phyloP scores from a whole-genome alignment of 1,284 basidiomycete species.

The Leccinum holopus region DNA sequence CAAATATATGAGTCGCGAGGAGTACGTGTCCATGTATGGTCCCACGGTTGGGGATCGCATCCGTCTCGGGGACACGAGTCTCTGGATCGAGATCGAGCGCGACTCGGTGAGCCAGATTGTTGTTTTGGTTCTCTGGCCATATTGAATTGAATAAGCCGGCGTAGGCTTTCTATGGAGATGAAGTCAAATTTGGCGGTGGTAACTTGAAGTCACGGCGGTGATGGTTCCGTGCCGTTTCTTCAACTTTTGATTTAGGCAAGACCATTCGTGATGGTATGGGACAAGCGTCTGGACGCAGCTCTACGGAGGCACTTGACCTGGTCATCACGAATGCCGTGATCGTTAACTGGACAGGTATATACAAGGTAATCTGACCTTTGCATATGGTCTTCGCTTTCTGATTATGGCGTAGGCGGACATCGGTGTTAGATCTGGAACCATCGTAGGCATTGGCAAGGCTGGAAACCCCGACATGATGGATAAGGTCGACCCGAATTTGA shows the following conservation, averaged over 20 bases:
- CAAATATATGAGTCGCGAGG: constrained; percentile 41
- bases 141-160: neutral
- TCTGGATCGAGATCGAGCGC: no score
- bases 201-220: constrained; percentile 4
- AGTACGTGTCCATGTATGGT: no score
- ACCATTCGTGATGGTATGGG: constrained; percentile 97
- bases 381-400: neutral
- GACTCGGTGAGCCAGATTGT: no score
- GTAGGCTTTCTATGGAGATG: constrained; percentile 86
- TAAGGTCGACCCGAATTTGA: constrained; percentile 69
- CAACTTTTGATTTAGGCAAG: constrained; percentile 57
- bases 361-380: constrained; percentile 60
- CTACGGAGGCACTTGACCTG: constrained; percentile 77
- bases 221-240: constrained; percentile 10
- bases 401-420: constrained; percentile 79
- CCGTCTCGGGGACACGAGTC: no score
- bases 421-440: constrained; percentile 84
- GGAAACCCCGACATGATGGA: constrained; percentile 97
- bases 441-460: constrained; percentile 91
- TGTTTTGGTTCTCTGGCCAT: no score
- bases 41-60: no score
- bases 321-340: constrained; percentile 96
- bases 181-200: constrained; percentile 98
- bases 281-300: constrained; percentile 76
- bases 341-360: constrained; percentile 93